Base-by-base conservation (phyloP, 805 yeast genomes). In the Wickerhamiella hasegawae region DNA sequence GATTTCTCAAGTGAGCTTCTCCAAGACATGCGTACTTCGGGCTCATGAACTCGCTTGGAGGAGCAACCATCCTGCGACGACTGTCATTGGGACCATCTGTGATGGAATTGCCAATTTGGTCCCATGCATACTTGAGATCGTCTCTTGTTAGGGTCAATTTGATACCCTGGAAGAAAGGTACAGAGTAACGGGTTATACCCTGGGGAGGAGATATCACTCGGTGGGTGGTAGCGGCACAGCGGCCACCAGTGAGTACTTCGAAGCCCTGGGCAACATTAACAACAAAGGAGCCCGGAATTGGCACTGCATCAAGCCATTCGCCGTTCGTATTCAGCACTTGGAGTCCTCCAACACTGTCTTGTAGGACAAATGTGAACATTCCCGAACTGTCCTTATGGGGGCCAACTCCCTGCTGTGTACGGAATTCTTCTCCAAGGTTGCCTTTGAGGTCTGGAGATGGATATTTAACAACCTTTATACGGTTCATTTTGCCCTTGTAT, bases 311-410 rank as follows among this genome's bases (percentile, higher is more conserved):
- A 22, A 72, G 53, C 79, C 79, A 72, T 18, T 66, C 52, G 8
- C 76, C 76, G 33, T 65, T 62, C 40, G 65, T 61, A 40, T 67
- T 66, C 40, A 69, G 66, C 8, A 71, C 76, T 44, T 72, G 73
- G 25, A 72, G 55, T 1, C 76, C 71, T 26, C 69, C 61, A 3
- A 48, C 52, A 37, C 65, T 57, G 9, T 72, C 78, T 46, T 74
- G 79, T 43, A 63, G 68, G 10, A 75, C 70, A 47, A 62, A 70
- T 0, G 80, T 73, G 20, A 74, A 47, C 45, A 74, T 59, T 36
- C 72, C 78, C 3, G 74, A 68, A 15, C 38, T 35, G 45, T 76
- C 84, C 38, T 78, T 63, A 46, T 76, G 83, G 3, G 78, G 75
- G 1, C 80, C 79, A 14, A 65, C 68, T 1, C 77, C 78, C 44